Evolutionary conservation across 306 rosid species (phyloP).

Genomic region (Gleditsia sinensis): DNA sequence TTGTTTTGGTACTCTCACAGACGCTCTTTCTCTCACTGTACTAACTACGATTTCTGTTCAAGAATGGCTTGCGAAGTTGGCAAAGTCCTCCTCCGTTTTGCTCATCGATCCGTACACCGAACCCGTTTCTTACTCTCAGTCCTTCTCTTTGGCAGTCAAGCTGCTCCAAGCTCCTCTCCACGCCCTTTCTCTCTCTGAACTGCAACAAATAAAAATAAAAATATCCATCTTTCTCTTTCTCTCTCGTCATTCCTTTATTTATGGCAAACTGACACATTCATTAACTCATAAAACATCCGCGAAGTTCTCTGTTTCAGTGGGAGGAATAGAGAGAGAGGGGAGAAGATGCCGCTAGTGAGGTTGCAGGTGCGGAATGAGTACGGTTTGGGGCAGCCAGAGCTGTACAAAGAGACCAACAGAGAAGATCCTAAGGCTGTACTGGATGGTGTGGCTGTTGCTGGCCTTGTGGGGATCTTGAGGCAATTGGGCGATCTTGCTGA

Average conservation of each 20-base stretch:
- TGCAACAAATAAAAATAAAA: too few species aligned
- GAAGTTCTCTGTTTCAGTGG: not conserved
- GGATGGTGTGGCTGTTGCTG: conserved; percentile 91
- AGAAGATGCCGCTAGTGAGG: conserved; percentile 79
- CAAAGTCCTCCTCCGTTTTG: conserved; percentile 41
- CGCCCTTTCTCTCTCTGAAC: not conserved
- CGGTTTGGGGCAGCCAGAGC: conserved; percentile 75
- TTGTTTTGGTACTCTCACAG: not conserved
- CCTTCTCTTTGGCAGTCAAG: conserved; percentile 50
- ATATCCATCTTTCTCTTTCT: not conserved
- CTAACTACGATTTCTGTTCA: conserved; percentile 19
- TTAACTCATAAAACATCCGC: conserved; percentile 3
- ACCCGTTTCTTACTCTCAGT: conserved; percentile 27
- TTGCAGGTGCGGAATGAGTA: conserved; percentile 79
- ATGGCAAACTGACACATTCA: conserved; percentile 38
- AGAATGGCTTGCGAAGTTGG: conserved; percentile 71
- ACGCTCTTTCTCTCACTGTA: not conserved
- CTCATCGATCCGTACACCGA: not conserved
- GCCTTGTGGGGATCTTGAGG: conserved; percentile 96
- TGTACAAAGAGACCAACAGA: conserved; percentile 52
- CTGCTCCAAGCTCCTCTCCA: conserved; percentile 40
- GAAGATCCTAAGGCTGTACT: conserved; percentile 96
- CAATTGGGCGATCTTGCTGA: conserved; percentile 98
- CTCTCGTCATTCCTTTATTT: conserved; percentile 49
- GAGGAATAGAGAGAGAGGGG: not conserved